phyloP scores from a whole-genome alignment of 2,329 filamentous ascomycete genomes.

The Epichloe coenophiala region DNA sequence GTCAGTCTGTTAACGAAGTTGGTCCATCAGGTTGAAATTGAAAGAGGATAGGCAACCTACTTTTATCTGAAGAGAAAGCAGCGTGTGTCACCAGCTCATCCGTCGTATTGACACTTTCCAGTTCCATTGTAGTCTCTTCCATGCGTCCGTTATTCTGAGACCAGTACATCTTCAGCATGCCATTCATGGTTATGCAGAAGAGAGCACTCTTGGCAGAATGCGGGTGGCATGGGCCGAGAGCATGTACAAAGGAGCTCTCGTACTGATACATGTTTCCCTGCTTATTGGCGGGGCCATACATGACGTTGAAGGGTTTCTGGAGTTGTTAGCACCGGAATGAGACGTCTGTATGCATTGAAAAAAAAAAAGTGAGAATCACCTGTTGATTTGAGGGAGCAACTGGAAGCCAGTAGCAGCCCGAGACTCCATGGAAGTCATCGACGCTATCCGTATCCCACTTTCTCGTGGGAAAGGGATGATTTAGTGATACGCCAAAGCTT shows the following conservation, averaged over 20 bases:
- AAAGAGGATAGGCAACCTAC: constrained; percentile 26
- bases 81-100: constrained; percentile 73
- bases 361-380: constrained; percentile 9
- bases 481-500: constrained; percentile 57
- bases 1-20: constrained; percentile 13
- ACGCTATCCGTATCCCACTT: constrained; percentile 53
- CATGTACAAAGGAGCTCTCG: constrained; percentile 49
- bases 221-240: constrained; percentile 61
- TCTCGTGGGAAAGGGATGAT: constrained; percentile 51
- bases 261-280: constrained; percentile 53
- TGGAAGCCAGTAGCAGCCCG: constrained; percentile 79
- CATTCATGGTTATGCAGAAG: constrained; percentile 62
- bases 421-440: constrained; percentile 63
- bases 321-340: background rate
- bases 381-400: constrained; percentile 34
- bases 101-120: constrained; percentile 59
- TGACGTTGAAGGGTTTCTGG: constrained; percentile 30
- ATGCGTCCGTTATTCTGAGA: constrained; percentile 60
- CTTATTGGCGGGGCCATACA: constrained; percentile 51
- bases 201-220: constrained; percentile 58
- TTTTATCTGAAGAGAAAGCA: constrained; percentile 59
- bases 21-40: too few species aligned
- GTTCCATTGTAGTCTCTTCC: constrained; percentile 57
- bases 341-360: background rate
- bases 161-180: constrained; percentile 63